Evolutionary conservation across 176 grass and related monocot genomes (phyloP).

Genomic region (Pontederia paniculata): DNA sequence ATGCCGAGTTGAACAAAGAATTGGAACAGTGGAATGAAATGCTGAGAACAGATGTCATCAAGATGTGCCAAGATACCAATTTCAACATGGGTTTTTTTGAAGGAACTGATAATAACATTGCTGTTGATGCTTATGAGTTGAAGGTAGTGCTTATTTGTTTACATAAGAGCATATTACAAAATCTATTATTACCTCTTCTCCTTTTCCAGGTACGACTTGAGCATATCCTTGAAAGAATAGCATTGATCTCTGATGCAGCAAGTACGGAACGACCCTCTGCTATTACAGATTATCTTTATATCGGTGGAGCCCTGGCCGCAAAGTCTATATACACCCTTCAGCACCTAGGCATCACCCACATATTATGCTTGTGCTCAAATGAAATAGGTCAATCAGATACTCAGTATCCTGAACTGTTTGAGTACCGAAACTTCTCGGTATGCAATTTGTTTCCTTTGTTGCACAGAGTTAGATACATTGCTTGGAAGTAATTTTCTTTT

Average conservation of each 20-base stretch:
- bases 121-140: conserved; percentile 89
- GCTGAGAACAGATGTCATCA: conserved; percentile 74
- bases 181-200: conserved; percentile 3
- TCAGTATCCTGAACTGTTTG: conserved; percentile 54
- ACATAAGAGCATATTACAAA: not conserved
- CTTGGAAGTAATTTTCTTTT: not conserved
- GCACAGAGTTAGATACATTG: not conserved
- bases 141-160: conserved; percentile 38
- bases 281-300: conserved; percentile 63
- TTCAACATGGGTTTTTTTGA: conserved; percentile 96
- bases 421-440: conserved; percentile 87
- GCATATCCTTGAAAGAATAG: conserved; percentile 95
- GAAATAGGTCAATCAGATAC: conserved; percentile 91
- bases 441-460: conserved; percentile 14
- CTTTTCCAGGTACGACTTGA: conserved; percentile 75
- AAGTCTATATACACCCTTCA: conserved; percentile 78
- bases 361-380: conserved; percentile 86
- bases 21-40: conserved; percentile 90
- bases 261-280: conserved; percentile 77
- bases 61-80: conserved; percentile 73
- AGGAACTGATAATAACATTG: conserved; percentile 55
- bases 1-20: conserved; percentile 80
- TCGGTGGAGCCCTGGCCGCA: conserved; percentile 85
- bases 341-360: conserved; percentile 64
- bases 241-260: conserved; percentile 86